Percentiles rank a stretch among this genome's conserved stretches.
phyloP scores from a whole-genome alignment of 2,329 filamentous ascomycete species.

The Aspergillus vadensis region DNA sequence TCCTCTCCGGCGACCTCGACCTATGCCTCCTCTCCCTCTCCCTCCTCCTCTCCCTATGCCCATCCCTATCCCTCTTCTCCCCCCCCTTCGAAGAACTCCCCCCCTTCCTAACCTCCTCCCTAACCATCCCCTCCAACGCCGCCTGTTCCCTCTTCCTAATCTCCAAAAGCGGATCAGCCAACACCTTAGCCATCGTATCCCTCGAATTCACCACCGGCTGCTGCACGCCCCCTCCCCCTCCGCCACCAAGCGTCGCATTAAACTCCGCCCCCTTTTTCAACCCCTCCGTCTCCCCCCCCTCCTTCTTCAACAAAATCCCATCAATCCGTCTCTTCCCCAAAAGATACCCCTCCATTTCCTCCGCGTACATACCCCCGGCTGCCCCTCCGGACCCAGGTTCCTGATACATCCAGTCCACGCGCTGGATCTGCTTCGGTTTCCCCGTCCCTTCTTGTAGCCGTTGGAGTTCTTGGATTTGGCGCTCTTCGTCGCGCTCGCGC shows the following conservation, averaged over 20 bases:
- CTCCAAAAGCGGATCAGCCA: conserved; percentile 86
- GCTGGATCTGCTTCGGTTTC: conserved; percentile 74
- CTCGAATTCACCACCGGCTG: conserved; percentile 58
- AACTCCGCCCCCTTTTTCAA: conserved; percentile 67
- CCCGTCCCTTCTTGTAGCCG: conserved; percentile 85
- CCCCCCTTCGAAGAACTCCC: conserved; percentile 18
- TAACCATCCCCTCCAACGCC: conserved; percentile 64
- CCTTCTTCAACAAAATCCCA: conserved; percentile 66
- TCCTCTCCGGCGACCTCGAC: conserved; percentile 18
- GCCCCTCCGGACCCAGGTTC: conserved; percentile 68
- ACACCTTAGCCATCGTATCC: conserved; percentile 82
- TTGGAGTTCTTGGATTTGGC: conserved; percentile 87
- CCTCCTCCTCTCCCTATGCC: conserved; percentile 24
- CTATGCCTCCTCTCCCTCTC: conserved; percentile 27
- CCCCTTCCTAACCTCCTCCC: conserved; percentile 43
- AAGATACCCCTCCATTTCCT: conserved; percentile 92
- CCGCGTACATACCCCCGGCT: conserved; percentile 64
- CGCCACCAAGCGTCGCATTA: conserved; percentile 12
- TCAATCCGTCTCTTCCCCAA: conserved; percentile 92
- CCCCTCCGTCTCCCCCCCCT: conserved; percentile 74
- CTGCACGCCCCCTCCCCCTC: too few species aligned
- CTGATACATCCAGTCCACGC: conserved; percentile 98
- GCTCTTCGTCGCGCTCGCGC: conserved; percentile 92
- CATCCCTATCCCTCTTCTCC: conserved; percentile 21
- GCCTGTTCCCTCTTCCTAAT: conserved; percentile 92